phyloP scores from a whole-genome alignment of 1,139 yeast genomes.

The Arxiozyma slooffiae region DNA sequence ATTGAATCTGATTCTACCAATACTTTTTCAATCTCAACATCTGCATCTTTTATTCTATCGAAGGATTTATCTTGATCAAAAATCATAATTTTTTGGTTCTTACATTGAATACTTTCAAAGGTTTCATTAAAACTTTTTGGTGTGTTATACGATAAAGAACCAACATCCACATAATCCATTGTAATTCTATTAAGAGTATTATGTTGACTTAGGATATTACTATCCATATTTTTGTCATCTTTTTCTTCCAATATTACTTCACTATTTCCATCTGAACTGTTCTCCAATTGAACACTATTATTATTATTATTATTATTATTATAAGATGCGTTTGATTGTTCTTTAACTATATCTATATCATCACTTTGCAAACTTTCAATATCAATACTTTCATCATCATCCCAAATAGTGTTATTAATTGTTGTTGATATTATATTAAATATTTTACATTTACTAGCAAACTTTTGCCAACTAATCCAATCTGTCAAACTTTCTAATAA shows the following conservation, averaged over 20 bases:
- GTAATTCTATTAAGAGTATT: slow-evolving; percentile 6
- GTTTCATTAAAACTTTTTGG: slow-evolving; percentile 14
- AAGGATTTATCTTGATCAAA: slow-evolving; percentile 7
- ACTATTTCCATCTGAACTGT: background rate
- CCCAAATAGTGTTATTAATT: background rate
- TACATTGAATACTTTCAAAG: slow-evolving; percentile 26
- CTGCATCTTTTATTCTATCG: slow-evolving; percentile 8
- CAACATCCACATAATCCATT: slow-evolving; percentile 25
- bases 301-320: background rate
- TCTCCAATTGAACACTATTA: background rate
- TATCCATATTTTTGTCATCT: background rate
- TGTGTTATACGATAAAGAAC: slow-evolving; percentile 13
- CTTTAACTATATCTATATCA: slow-evolving; percentile 2
- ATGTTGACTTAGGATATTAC: background rate
- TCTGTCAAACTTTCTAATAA: slow-evolving; percentile 45
- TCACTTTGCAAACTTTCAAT: slow-evolving; percentile 1
- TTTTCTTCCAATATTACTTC: background rate
- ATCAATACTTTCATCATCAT: background rate
- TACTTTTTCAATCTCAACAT: slow-evolving; percentile 24
- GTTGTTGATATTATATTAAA: slow-evolving; percentile 18
- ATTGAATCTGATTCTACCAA: slow-evolving; percentile 20
- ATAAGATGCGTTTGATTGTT: slow-evolving; percentile 1
- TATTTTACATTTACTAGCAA: slow-evolving; percentile 22
- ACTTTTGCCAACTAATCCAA: slow-evolving; percentile 46
- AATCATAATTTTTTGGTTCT: slow-evolving; percentile 25